Conservation (phyloP, 2,329 filamentous ascomycete genomes). For the Phaeosphaeria sp. region DNA sequence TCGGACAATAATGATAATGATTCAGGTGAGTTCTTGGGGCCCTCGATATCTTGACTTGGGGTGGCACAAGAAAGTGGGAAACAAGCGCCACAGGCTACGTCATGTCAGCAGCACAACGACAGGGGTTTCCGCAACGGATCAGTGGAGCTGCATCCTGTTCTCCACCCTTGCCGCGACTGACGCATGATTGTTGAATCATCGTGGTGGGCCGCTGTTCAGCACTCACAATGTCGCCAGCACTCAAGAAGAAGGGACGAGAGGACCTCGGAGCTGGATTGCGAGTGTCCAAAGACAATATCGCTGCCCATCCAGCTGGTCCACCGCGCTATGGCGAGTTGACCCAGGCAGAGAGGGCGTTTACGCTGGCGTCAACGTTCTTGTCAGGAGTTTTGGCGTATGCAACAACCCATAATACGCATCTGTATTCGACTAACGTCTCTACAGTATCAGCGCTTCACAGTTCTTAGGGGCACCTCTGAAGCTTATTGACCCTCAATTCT, state of each 20-base stretch:
- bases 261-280: constrained; percentile 53
- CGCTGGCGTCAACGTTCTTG: constrained; percentile 57
- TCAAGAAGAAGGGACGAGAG: constrained; percentile 41
- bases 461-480: constrained; percentile 79
- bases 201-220: constrained; percentile 11
- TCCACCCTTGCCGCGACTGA: constrained; percentile 27
- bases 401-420: neutral
- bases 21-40: constrained; percentile 13
- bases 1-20: constrained; percentile 17
- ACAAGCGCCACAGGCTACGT: constrained; percentile 43
- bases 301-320: constrained; percentile 52
- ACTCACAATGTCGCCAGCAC: constrained; percentile 27
- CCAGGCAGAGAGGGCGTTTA: constrained; percentile 58
- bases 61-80: constrained; percentile 37
- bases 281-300: constrained; percentile 51
- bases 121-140: constrained; percentile 28
- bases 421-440: constrained; percentile 17
- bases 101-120: constrained; percentile 31
- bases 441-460: constrained; percentile 69
- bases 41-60: constrained; percentile 30
- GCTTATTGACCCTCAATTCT: constrained; percentile 75
- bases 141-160: constrained; percentile 33
- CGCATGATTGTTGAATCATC: constrained; percentile 9
- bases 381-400: constrained; percentile 56
- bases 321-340: constrained; percentile 55